Conservation (phyloP, 1,284 basidiomycete genomes). For the Tausonia pullulans region DNA sequence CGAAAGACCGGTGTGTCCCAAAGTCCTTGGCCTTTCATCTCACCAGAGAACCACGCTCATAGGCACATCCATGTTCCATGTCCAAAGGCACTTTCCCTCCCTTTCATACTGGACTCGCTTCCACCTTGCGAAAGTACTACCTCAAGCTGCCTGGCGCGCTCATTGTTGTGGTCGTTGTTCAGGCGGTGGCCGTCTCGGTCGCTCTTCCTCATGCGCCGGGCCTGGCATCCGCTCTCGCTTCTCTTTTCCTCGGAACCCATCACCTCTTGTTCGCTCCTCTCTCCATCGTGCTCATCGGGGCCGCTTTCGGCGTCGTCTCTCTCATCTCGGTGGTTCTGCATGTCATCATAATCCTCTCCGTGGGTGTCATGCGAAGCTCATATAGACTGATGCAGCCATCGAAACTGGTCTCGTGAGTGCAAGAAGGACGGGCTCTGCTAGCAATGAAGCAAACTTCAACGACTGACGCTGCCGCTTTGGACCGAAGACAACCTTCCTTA, state of each 20-base stretch:
- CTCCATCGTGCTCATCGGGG: slow-evolving; percentile 11
- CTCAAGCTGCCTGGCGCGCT: background rate
- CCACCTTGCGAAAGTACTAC: background rate
- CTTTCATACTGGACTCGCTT: slow-evolving; percentile 2
- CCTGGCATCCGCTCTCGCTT: background rate
- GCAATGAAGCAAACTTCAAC: background rate
- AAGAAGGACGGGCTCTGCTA: background rate
- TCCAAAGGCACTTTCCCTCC: slow-evolving; percentile 10
- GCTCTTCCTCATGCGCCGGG: background rate
- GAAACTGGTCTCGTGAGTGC: background rate
- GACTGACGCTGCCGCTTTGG: background rate
- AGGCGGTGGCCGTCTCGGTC: background rate
- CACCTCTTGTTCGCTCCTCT: slow-evolving; percentile 15
- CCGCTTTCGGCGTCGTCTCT: slow-evolving; percentile 15
- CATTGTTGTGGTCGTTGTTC: background rate
- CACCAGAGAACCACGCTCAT: background rate
- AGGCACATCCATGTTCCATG: background rate
- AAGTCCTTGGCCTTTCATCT: background rate
- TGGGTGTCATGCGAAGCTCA: background rate
- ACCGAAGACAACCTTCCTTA: background rate
- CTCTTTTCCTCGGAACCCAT: slow-evolving; percentile 13
- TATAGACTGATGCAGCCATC: too few species aligned
- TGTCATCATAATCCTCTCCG: background rate
- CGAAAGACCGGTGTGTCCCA: slow-evolving; percentile 14
- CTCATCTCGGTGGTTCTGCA: background rate